Evolutionary conservation across 1,139 yeast genomes (phyloP).

Genomic region (Geotrichum candidum): DNA sequence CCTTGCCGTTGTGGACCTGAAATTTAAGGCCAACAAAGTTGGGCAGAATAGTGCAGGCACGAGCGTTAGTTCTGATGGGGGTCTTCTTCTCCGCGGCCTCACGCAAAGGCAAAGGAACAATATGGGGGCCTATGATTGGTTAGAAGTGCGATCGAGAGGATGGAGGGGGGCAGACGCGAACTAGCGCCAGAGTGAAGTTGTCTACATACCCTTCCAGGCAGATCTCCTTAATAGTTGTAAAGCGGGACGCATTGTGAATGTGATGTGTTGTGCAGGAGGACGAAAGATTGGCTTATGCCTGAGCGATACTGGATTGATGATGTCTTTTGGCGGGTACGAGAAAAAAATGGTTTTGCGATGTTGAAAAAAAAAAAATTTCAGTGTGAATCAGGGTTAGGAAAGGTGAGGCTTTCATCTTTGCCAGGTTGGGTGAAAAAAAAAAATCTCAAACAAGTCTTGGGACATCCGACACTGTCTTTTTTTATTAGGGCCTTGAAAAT

Average conservation of each 20-base stretch:
- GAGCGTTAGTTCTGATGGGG: constrained; percentile 89
- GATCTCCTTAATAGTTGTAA: constrained; percentile 56
- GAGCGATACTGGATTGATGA: neutral
- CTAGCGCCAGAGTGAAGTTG: neutral
- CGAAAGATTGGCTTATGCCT: neutral
- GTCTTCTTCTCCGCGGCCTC: constrained; percentile 75
- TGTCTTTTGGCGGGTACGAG: neutral
- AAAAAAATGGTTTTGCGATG: neutral
- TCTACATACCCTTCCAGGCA: constrained; percentile 59
- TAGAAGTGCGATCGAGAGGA: neutral
- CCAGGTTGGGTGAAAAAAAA: neutral
- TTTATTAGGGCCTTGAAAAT: neutral
- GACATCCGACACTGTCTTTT: neutral
- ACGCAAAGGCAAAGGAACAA: constrained; percentile 86
- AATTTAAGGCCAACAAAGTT: constrained; percentile 91
- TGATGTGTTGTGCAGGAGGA: neutral
- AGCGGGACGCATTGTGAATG: constrained; percentile 50
- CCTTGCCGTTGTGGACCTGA: constrained; percentile 94
- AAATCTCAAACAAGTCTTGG: neutral
- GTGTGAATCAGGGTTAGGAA: constrained; percentile 10
- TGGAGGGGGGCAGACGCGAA: neutral
- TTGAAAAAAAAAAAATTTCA: neutral
- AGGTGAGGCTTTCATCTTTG: constrained; percentile 11
- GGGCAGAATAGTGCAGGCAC: constrained; percentile 90
- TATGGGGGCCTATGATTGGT: constrained; percentile 63